Evolutionary conservation across 768 basidiomycete genomes (phyloP).

Genomic region (Lactifluus piperatus): DNA sequence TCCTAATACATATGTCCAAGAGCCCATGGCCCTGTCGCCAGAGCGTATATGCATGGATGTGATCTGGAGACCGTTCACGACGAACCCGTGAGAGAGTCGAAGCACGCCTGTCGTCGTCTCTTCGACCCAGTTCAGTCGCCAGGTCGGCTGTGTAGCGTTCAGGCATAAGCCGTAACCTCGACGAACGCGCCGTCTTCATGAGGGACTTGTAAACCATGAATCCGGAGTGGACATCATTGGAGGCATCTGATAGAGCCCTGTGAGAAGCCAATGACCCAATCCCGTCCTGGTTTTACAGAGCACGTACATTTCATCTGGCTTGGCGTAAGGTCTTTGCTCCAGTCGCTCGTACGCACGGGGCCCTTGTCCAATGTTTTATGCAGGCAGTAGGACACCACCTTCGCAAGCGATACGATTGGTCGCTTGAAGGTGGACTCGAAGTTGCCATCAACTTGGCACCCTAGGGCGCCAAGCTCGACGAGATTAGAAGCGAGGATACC

Average conservation of each 20-base stretch:
- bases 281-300: background rate
- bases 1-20: slow-evolving; percentile 31
- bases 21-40: slow-evolving; percentile 34
- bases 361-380: slow-evolving; percentile 35
- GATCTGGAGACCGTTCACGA: slow-evolving; percentile 24
- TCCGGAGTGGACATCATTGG: slow-evolving; percentile 43
- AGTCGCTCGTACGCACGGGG: slow-evolving; percentile 38
- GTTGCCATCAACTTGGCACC: slow-evolving; percentile 30
- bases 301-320: slow-evolving; percentile 34
- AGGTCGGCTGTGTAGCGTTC: slow-evolving; percentile 27
- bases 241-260: slow-evolving; percentile 33
- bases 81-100: background rate
- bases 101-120: background rate
- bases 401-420: slow-evolving; percentile 35
- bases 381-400: slow-evolving; percentile 37
- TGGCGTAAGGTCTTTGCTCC: slow-evolving; percentile 33
- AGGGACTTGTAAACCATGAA: slow-evolving; percentile 36
- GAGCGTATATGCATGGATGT: slow-evolving; percentile 33
- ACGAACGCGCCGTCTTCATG: slow-evolving; percentile 26
- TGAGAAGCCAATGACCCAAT: background rate
- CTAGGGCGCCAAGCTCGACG: slow-evolving; percentile 40
- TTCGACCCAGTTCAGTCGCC: slow-evolving; percentile 3
- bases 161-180: slow-evolving; percentile 18
- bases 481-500: slow-evolving; percentile 35
- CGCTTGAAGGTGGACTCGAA: slow-evolving; percentile 31